These are phyloP conservation scores for Allium sativum DNA, from an alignment of 106 monocot species.

Conservation along the genomic window DNA sequence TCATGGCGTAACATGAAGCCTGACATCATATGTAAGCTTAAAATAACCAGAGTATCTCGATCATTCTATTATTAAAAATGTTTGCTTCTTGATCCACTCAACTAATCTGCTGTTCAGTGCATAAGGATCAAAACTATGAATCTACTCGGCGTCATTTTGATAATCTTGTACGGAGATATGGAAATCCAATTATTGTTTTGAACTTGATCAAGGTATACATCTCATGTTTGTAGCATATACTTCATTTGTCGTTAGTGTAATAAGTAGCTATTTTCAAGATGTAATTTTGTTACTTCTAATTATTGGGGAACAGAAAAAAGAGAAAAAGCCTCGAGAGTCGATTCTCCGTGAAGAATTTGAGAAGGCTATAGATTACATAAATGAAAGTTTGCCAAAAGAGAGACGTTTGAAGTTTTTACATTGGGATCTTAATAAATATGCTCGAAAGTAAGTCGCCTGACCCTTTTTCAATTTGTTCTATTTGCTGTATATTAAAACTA, in stretches of 20 bases:
- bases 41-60: not conserved
- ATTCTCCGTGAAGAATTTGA: slow-evolving; percentile 70
- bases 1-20: slow-evolving; percentile 85
- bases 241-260: not conserved
- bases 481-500: not conserved
- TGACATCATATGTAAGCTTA: slow-evolving; percentile 79
- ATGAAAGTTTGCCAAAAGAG: slow-evolving; percentile 38
- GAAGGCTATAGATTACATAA: slow-evolving; percentile 67
- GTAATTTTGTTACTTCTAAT: not conserved
- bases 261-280: not conserved
- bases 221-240: not conserved
- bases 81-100: not conserved
- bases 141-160: slow-evolving; percentile 88
- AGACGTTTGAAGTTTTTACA: slow-evolving; percentile 71
- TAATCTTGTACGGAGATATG: slow-evolving; percentile 89
- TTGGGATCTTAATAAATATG: slow-evolving; percentile 84
- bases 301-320: slow-evolving; percentile 33
- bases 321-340: slow-evolving; percentile 81
- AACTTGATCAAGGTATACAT: slow-evolving; percentile 85
- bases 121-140: slow-evolving; percentile 71
- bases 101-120: slow-evolving; percentile 44
- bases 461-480: not conserved
- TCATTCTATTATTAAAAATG: not conserved
- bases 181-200: slow-evolving; percentile 83
- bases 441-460: slow-evolving; percentile 35